phyloP scores from a whole-genome alignment of 305 asterid genomes.

The Fraxinus nigra region DNA sequence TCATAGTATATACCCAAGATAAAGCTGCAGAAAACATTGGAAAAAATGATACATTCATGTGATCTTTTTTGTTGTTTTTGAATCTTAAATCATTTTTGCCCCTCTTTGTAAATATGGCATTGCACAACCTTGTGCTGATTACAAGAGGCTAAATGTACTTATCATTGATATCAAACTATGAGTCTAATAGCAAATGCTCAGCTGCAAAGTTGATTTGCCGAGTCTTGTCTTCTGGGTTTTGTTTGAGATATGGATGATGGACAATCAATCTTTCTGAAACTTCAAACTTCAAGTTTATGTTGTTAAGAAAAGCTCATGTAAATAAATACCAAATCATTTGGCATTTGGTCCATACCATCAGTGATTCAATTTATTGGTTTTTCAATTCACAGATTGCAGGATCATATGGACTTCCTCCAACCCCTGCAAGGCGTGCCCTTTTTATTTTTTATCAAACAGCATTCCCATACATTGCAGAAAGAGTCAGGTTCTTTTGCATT shows the following conservation, averaged over 20 bases:
- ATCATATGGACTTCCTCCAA: slow-evolving; percentile 84
- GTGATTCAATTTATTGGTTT: slow-evolving; percentile 11
- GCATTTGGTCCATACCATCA: neutral
- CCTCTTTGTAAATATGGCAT: slow-evolving; percentile 11
- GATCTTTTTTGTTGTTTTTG: neutral
- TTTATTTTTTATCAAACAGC: slow-evolving; percentile 90
- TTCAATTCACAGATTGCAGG: slow-evolving; percentile 72
- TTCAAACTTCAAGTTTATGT: neutral
- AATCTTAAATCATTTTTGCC: neutral
- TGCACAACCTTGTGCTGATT: slow-evolving; percentile 5
- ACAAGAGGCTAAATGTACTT: neutral
- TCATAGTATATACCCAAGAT: neutral
- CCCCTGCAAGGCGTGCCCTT: slow-evolving; percentile 91
- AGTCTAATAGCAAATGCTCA: neutral
- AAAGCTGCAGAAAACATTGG: neutral
- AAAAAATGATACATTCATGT: neutral
- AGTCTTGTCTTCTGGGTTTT: slow-evolving; percentile 14
- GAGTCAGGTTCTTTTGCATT: slow-evolving; percentile 58
- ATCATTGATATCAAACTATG: neutral
- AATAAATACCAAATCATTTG: slow-evolving; percentile 7
- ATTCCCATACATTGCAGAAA: slow-evolving; percentile 91
- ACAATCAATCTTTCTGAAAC: neutral
- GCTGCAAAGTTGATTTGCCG: slow-evolving; percentile 7
- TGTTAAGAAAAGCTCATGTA: neutral
- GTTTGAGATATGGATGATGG: neutral